Conservation (phyloP, 345 rosid genomes). For the Melastoma malabathricum region DNA sequence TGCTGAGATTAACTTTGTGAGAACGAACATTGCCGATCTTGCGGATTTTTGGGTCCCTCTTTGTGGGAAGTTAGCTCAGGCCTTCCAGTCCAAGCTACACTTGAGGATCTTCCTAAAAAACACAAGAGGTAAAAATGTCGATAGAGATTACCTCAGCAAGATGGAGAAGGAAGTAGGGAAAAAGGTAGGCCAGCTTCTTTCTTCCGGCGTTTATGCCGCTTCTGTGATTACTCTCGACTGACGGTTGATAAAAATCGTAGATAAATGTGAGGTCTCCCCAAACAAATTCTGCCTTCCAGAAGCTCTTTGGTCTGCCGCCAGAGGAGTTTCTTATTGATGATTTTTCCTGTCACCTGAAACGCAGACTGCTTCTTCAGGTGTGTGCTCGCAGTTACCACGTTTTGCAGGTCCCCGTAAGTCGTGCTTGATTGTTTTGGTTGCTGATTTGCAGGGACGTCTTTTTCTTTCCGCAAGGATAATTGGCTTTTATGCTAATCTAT, state of each 20-base stretch:
- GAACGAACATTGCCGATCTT: constrained; percentile 64
- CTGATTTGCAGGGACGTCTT: constrained; percentile 65
- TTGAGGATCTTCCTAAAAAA: constrained; percentile 81
- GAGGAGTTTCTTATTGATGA: constrained; percentile 97
- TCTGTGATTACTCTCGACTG: neutral
- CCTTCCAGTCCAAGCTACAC: constrained; percentile 91
- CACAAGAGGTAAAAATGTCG: constrained; percentile 74
- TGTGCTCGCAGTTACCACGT: neutral
- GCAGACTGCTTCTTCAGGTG: constrained; percentile 96
- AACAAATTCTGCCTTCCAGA: constrained; percentile 93
- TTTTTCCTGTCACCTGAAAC: constrained; percentile 90
- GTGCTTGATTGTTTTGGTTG: constrained; percentile 1
- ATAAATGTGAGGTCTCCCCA: constrained; percentile 90
- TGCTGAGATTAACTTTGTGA: constrained; percentile 77
- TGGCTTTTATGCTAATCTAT: constrained; percentile 85
- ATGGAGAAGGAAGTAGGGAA: constrained; percentile 99
- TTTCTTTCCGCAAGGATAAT: constrained; percentile 87
- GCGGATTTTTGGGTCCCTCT: constrained; percentile 91
- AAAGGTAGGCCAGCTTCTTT: constrained; percentile 36
- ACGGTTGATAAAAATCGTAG: constrained; percentile 24
- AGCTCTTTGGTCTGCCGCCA: constrained; percentile 82
- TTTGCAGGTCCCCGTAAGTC: too few relatives aligned
- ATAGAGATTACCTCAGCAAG: constrained; percentile 69
- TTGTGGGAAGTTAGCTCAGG: constrained; percentile 76
- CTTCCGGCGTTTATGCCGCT: neutral